These are phyloP conservation scores for Dictyostelium brefeldianum DNA, from an alignment of 78 protist genomes.

Conservation along the genomic window DNA sequence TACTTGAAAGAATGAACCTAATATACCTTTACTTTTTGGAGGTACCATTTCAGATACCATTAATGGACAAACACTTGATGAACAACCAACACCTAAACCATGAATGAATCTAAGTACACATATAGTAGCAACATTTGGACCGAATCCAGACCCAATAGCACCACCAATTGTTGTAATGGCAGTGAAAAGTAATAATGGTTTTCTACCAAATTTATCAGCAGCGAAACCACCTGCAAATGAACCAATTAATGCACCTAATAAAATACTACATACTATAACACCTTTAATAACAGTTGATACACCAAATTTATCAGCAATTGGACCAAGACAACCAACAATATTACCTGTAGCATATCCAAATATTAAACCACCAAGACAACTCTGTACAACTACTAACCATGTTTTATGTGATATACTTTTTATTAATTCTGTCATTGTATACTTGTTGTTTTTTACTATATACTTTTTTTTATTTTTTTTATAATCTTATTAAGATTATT, in stretches of 20 bases:
- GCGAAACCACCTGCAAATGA: slow-evolving; percentile 61
- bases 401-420: slow-evolving; percentile 8
- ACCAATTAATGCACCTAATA: slow-evolving; percentile 72
- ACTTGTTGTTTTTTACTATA: not conserved
- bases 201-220: slow-evolving; percentile 63
- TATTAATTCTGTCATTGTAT: slow-evolving; percentile 7
- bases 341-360: slow-evolving; percentile 78
- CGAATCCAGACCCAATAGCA: slow-evolving; percentile 50
- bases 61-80: slow-evolving; percentile 45
- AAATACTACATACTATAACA: slow-evolving; percentile 41
- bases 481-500: too few species aligned
- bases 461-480: not conserved
- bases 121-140: not conserved
- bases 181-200: slow-evolving; percentile 44
- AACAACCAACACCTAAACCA: slow-evolving; percentile 58
- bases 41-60: slow-evolving; percentile 66
- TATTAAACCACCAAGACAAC: slow-evolving; percentile 57
- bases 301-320: slow-evolving; percentile 10
- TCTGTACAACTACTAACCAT: slow-evolving; percentile 17
- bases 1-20: slow-evolving; percentile 63
- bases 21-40: slow-evolving; percentile 18
- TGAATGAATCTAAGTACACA: slow-evolving; percentile 50
- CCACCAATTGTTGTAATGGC: slow-evolving; percentile 49
- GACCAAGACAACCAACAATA: slow-evolving; percentile 11
- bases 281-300: slow-evolving; percentile 35